Evolutionary conservation across 75 land plant genomes (phyloP).

Genomic region (Sequoia sempervirens): DNA sequence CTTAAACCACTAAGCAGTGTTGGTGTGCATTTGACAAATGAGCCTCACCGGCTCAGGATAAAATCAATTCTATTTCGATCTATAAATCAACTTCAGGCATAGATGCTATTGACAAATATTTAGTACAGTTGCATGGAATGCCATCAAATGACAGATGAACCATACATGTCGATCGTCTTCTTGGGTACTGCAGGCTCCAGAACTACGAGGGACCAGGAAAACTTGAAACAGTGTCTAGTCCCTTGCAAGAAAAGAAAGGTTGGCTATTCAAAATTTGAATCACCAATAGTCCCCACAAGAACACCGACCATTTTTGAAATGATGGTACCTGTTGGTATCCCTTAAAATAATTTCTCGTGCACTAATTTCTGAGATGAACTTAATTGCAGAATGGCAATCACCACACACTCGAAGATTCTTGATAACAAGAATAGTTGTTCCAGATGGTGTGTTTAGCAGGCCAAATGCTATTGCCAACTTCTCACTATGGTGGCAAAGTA

Average conservation of each 20-base stretch:
- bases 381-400: constrained; percentile 9
- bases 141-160: neutral
- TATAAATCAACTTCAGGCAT: neutral
- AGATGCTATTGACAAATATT: neutral
- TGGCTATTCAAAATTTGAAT: neutral
- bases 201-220: neutral
- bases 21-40: neutral
- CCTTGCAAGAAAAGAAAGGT: neutral
- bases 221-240: neutral
- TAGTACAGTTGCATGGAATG: neutral
- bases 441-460: neutral
- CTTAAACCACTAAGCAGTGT: neutral
- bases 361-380: neutral
- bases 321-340: constrained; percentile 8
- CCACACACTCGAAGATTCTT: constrained; percentile 14
- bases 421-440: neutral
- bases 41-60: neutral
- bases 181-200: neutral
- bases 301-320: constrained; percentile 9
- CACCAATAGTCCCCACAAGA: constrained; percentile 12
- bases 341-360: neutral
- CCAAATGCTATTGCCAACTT: constrained; percentile 12
- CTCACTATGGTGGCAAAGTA: constrained; percentile 10
- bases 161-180: neutral
- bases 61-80: neutral